Conservation (phyloP, 2,329 filamentous ascomycete species). For the Ceratocystis lukuohia region DNA sequence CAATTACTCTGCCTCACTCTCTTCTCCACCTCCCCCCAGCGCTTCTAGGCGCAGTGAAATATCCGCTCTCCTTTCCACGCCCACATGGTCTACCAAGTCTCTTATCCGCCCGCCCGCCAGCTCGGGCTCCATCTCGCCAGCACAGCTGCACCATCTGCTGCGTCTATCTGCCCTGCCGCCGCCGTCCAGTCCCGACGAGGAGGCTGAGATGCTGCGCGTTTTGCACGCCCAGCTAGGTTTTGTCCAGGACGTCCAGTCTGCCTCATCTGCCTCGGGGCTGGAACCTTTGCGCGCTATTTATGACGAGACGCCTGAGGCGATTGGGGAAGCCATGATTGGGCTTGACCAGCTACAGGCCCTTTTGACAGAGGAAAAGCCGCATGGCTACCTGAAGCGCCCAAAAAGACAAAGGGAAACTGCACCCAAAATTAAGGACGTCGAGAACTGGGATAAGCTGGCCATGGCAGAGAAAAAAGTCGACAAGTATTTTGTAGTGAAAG, state of each 20-base stretch:
- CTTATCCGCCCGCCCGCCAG: conserved; percentile 38
- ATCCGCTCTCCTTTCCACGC: conserved; percentile 47
- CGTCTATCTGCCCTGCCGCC: conserved; percentile 76
- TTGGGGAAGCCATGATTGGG: conserved; percentile 45
- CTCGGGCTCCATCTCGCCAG: conserved; percentile 40
- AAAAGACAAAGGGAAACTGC: background rate
- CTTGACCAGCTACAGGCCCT: conserved; percentile 43
- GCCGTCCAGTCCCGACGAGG: conserved; percentile 48
- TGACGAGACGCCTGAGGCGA: conserved; percentile 59
- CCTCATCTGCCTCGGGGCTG: conserved; percentile 49
- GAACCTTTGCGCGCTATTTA: conserved; percentile 65
- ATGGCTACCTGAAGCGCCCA: conserved; percentile 41
- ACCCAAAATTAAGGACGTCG: conserved; percentile 25
- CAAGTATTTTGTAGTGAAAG: conserved; percentile 66
- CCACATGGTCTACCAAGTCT: conserved; percentile 72
- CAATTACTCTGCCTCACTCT: background rate
- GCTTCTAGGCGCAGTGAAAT: conserved; percentile 21
- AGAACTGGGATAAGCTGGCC: conserved; percentile 58
- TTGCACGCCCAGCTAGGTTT: conserved; percentile 78
- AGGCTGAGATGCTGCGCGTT: conserved; percentile 57
- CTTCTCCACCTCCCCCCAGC: conserved; percentile 21
- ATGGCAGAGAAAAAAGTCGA: conserved; percentile 53
- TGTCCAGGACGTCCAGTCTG: conserved; percentile 65
- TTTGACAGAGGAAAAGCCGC: conserved; percentile 45
- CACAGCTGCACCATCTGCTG: conserved; percentile 69